A percentile compares a stretch with the other conserved stretches of the same genome.
These are phyloP conservation scores for Ogataea kodamae DNA, from an alignment of 805 yeast genomes.

Conservation along the genomic window DNA sequence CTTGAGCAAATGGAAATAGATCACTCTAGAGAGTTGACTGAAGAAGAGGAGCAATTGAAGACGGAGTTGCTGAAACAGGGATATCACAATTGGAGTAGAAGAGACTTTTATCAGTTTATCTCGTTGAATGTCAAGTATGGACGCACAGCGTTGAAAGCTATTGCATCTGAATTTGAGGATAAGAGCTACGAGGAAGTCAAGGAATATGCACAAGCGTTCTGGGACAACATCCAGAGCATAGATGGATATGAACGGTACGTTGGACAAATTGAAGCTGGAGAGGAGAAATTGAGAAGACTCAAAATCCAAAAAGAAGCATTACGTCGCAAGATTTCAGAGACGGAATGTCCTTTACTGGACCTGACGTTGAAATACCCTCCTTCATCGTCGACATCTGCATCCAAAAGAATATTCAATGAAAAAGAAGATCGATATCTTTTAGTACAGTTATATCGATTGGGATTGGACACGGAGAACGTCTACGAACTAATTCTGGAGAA, in stretches of 20 bases:
- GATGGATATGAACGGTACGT: constrained; percentile 88
- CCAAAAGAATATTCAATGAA: constrained; percentile 59
- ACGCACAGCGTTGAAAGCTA: constrained; percentile 63
- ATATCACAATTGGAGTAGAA: constrained; percentile 76
- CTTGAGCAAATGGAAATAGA: constrained; percentile 71
- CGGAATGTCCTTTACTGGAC: constrained; percentile 71
- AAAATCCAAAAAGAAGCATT: constrained; percentile 75
- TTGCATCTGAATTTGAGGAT: constrained; percentile 76
- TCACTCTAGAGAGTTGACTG: constrained; percentile 76
- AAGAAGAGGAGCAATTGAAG: constrained; percentile 69
- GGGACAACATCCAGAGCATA: constrained; percentile 73
- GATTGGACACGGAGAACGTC: constrained; percentile 73
- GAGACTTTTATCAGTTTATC: constrained; percentile 83
- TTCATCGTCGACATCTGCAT: constrained; percentile 44
- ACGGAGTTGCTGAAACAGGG: constrained; percentile 61
- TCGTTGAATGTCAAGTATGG: constrained; percentile 75
- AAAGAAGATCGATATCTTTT: constrained; percentile 89
- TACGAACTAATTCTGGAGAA: constrained; percentile 76
- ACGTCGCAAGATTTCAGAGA: constrained; percentile 67
- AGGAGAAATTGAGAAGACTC: constrained; percentile 66
- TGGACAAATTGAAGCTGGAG: constrained; percentile 82
- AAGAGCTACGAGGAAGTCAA: constrained; percentile 77
- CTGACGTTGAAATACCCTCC: constrained; percentile 71
- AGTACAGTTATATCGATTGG: constrained; percentile 74
- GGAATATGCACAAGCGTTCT: constrained; percentile 74